Evolutionary conservation across 2,329 filamentous ascomycete genomes (phyloP).

Genomic region (Claviceps humidiphila): DNA sequence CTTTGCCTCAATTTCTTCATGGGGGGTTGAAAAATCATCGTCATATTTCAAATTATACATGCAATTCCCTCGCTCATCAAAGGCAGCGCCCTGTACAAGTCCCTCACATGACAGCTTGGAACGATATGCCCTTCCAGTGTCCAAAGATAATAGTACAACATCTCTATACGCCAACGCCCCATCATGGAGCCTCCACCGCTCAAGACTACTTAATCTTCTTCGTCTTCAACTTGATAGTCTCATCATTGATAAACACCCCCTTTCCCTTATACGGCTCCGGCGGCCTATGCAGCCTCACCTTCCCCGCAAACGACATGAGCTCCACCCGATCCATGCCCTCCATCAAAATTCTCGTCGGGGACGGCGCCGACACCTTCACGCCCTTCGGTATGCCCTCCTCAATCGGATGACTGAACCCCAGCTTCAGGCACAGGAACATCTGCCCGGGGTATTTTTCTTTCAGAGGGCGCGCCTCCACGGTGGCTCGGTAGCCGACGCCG

Average conservation of each 20-base stretch:
- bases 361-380: constrained; percentile 74
- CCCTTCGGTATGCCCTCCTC: constrained; percentile 75
- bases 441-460: constrained; percentile 71
- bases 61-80: too few species aligned
- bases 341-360: constrained; percentile 80
- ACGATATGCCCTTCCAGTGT: background rate
- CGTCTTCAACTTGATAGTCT: constrained; percentile 95
- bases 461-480: constrained; percentile 61
- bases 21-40: too few species aligned
- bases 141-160: background rate
- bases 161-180: background rate
- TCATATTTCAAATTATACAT: too few species aligned
- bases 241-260: constrained; percentile 94
- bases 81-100: too few species aligned
- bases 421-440: constrained; percentile 83
- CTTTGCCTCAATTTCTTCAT: too few species aligned
- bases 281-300: constrained; percentile 74
- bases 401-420: constrained; percentile 92
- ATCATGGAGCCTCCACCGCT: background rate
- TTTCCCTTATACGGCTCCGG: constrained; percentile 99
- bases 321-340: constrained; percentile 79
- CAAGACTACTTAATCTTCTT: constrained; percentile 82
- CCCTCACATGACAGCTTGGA: too few species aligned
- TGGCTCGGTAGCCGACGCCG: constrained; percentile 89
- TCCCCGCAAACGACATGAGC: constrained; percentile 82